These are phyloP conservation scores for Fusarium anguioides DNA, from an alignment of 2,329 filamentous ascomycete genomes.

Conservation along the genomic window DNA sequence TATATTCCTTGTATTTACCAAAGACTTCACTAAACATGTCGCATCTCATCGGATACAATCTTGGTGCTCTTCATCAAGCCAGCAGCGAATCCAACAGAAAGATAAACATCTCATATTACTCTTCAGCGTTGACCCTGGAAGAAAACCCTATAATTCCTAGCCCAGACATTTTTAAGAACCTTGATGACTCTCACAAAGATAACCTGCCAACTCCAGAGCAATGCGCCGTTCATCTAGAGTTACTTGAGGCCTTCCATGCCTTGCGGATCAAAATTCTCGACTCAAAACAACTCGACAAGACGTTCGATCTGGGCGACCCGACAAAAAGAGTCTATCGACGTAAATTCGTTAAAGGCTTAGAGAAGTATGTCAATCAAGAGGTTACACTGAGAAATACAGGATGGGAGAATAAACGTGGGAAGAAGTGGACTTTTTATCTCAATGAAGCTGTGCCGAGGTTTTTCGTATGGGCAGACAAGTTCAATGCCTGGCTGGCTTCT, in stretches of 20 bases:
- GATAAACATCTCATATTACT: conserved; percentile 1
- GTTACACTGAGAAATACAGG: conserved; percentile 7
- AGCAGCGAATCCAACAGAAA: conserved; percentile 5
- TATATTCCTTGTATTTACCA: no score
- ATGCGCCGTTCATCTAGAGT: conserved; percentile 68
- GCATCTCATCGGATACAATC: conserved; percentile 27
- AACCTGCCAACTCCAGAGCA: conserved; percentile 29
- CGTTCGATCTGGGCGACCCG: conserved; percentile 20
- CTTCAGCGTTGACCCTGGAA: neutral
- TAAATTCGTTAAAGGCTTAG: conserved; percentile 13
- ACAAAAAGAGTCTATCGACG: conserved; percentile 30
- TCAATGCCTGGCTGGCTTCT: conserved; percentile 8
- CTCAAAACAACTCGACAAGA: conserved; percentile 21
- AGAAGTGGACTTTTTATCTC: conserved; percentile 42
- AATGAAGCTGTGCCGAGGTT: conserved; percentile 41
- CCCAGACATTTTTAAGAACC: conserved; percentile 13
- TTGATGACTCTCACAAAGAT: conserved; percentile 4
- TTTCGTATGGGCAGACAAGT: conserved; percentile 27
- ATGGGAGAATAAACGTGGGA: conserved; percentile 8
- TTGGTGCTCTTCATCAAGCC: conserved; percentile 17
- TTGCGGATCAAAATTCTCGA: conserved; percentile 51
- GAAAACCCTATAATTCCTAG: conserved; percentile 32
- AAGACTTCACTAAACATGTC: conserved; percentile 15
- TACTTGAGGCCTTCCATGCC: conserved; percentile 66
- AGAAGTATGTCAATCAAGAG: conserved; percentile 22